Evolutionary conservation across 257 asterid species (phyloP).

Genomic region (Petunia secreta): DNA sequence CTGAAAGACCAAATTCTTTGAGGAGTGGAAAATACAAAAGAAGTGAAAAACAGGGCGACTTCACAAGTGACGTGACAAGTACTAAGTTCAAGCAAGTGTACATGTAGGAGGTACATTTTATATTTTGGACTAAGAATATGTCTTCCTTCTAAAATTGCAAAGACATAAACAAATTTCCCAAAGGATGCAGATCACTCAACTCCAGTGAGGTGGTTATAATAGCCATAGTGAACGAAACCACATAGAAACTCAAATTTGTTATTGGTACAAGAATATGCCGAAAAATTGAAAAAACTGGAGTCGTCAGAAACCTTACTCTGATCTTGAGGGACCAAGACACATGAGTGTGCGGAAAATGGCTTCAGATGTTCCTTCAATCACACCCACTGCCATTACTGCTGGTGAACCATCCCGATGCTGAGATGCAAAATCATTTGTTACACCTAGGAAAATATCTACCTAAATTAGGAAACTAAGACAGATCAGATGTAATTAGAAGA

Average conservation of each 20-base stretch:
- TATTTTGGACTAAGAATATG: background rate
- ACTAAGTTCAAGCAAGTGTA: too few species aligned
- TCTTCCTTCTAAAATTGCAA: slow-evolving; percentile 9
- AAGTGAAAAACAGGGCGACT: background rate
- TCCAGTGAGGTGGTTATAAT: background rate
- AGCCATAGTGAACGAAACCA: background rate
- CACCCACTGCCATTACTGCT: slow-evolving; percentile 97
- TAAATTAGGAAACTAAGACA: slow-evolving; percentile 9
- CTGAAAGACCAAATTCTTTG: background rate
- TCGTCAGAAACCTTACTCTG: slow-evolving; percentile 60
- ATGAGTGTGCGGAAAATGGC: slow-evolving; percentile 75
- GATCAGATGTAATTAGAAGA: slow-evolving; percentile 21
- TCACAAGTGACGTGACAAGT: background rate
- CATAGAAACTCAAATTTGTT: too few species aligned
- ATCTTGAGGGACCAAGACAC: slow-evolving; percentile 85
- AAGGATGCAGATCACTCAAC: background rate
- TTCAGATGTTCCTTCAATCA: slow-evolving; percentile 74
- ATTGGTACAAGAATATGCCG: too few species aligned
- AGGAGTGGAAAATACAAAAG: background rate
- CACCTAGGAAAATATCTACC: slow-evolving; percentile 6
- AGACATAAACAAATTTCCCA: slow-evolving; percentile 3
- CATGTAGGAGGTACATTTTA: background rate
- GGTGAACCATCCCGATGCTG: slow-evolving; percentile 73
- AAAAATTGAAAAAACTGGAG: background rate
- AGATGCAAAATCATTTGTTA: slow-evolving; percentile 25